These are phyloP conservation scores for Scutellaria galericulata DNA, from an alignment of 257 asterid species.

Conservation along the genomic window DNA sequence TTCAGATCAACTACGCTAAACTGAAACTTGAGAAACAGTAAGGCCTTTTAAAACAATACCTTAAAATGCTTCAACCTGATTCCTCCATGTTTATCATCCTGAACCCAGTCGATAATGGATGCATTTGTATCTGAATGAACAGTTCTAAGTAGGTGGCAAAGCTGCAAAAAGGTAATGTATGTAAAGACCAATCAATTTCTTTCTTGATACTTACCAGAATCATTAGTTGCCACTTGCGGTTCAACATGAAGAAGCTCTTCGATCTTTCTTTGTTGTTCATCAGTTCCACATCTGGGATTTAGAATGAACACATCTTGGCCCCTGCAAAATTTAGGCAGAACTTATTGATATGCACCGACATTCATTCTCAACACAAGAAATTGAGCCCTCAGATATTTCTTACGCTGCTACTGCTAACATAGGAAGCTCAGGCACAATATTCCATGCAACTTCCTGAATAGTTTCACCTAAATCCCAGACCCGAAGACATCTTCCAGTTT, in stretches of 20 bases:
- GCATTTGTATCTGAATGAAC: constrained; percentile 57
- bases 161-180: constrained; percentile 8
- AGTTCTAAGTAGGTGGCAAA: constrained; percentile 22
- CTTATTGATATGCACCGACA: constrained; percentile 28
- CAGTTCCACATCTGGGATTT: constrained; percentile 67
- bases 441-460: constrained; percentile 81
- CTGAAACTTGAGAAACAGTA: constrained; percentile 1
- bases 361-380: constrained; percentile 29
- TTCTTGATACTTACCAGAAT: constrained; percentile 60
- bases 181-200: neutral
- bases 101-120: constrained; percentile 66
- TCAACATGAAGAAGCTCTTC: constrained; percentile 73
- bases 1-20: constrained; percentile 12
- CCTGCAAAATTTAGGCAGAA: constrained; percentile 46
- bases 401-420: constrained; percentile 85
- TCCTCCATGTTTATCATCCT: constrained; percentile 71
- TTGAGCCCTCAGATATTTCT: constrained; percentile 36
- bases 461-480: constrained; percentile 85
- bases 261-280: constrained; percentile 64
- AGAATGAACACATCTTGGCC: constrained; percentile 77
- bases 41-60: constrained; percentile 49
- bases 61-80: constrained; percentile 87
- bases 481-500: constrained; percentile 87
- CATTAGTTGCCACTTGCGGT: constrained; percentile 47
- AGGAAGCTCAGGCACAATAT: constrained; percentile 81